Evolutionary conservation across 2,329 filamentous ascomycete species (phyloP).

Genomic region (Ascochyta rabiei): DNA sequence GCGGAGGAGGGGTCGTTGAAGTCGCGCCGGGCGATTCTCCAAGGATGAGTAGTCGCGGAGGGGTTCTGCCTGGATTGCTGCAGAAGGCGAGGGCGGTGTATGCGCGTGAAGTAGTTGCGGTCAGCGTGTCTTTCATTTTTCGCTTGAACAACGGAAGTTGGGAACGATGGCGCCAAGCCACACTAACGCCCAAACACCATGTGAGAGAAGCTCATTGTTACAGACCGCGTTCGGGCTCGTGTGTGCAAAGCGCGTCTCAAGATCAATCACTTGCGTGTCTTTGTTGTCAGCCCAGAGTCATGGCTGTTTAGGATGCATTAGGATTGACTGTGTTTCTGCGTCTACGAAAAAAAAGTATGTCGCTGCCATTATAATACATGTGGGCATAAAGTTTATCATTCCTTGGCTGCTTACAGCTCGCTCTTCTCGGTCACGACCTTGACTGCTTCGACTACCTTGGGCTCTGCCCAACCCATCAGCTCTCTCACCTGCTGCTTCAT

Average conservation of each 20-base stretch:
- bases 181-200: slow-evolving; percentile 13
- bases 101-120: slow-evolving; percentile 20
- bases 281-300: neutral
- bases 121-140: slow-evolving; percentile 23
- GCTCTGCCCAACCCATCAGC: slow-evolving; percentile 36
- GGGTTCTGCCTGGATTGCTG: slow-evolving; percentile 18
- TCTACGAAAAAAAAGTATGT: slow-evolving; percentile 16
- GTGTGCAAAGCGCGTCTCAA: slow-evolving; percentile 2
- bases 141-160: slow-evolving; percentile 38
- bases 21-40: slow-evolving; percentile 44
- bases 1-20: slow-evolving; percentile 30
- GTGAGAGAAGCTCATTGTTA: slow-evolving; percentile 5
- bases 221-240: slow-evolving; percentile 9
- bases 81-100: slow-evolving; percentile 20
- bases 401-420: slow-evolving; percentile 48
- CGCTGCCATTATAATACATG: slow-evolving; percentile 41
- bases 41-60: slow-evolving; percentile 31
- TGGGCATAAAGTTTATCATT: slow-evolving; percentile 23
- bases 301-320: slow-evolving; percentile 30
- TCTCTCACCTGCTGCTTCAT: slow-evolving; percentile 58
- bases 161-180: slow-evolving; percentile 18
- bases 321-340: slow-evolving; percentile 22
- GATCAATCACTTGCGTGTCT: neutral
- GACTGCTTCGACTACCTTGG: slow-evolving; percentile 24
- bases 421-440: slow-evolving; percentile 41